These are phyloP conservation scores for Spathaspora sp. DNA, from an alignment of 1,139 yeast genomes.

Conservation along the genomic window DNA sequence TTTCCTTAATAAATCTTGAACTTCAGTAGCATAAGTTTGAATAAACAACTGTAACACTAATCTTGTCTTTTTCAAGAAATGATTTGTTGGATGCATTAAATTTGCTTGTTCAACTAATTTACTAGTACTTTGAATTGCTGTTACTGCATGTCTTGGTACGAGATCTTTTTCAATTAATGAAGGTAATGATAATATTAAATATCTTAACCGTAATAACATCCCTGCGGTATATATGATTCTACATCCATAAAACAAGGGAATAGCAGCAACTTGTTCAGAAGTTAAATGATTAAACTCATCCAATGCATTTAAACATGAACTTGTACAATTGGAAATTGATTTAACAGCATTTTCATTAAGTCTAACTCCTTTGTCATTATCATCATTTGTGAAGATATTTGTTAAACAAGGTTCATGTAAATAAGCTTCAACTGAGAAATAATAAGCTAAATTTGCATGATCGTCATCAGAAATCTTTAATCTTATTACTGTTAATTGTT, in stretches of 20 bases:
- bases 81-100: constrained; percentile 43
- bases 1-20: constrained; percentile 32
- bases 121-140: constrained; percentile 42
- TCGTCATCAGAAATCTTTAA: constrained; percentile 36
- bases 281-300: constrained; percentile 47
- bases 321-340: constrained; percentile 51
- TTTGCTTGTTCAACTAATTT: constrained; percentile 39
- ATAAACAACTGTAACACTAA: constrained; percentile 56
- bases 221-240: constrained; percentile 70
- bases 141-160: constrained; percentile 50
- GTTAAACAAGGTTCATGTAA: constrained; percentile 61
- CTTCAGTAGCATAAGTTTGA: constrained; percentile 60
- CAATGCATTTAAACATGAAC: constrained; percentile 54
- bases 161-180: constrained; percentile 47
- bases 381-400: constrained; percentile 20
- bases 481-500: constrained; percentile 38
- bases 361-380: constrained; percentile 15
- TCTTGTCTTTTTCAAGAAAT: constrained; percentile 51
- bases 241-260: constrained; percentile 64
- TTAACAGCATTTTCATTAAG: constrained; percentile 30
- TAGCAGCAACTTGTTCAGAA: constrained; percentile 45
- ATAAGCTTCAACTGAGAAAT: constrained; percentile 70
- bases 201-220: constrained; percentile 59
- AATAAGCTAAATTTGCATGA: constrained; percentile 48
- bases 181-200: constrained; percentile 54